These are phyloP conservation scores for Kwoniella shandongensis DNA, from an alignment of 768 basidiomycete species.

Conservation along the genomic window DNA sequence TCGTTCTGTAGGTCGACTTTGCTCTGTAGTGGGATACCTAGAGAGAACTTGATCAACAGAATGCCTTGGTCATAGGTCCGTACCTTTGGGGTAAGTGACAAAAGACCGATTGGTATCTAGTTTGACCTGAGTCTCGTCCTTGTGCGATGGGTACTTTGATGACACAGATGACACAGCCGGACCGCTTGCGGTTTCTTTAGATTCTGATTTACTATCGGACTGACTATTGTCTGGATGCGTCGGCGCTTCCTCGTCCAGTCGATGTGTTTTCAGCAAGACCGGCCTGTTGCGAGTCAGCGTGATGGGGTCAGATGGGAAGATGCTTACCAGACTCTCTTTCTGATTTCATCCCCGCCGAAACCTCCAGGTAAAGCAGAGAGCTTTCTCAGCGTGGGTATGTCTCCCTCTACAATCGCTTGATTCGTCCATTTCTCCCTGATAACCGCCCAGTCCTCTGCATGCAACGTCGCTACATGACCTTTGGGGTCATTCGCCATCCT, in stretches of 20 bases:
- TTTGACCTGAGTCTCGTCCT: constrained; percentile 79
- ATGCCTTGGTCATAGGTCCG: constrained; percentile 31
- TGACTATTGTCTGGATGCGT: too few species aligned
- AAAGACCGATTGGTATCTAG: constrained; percentile 92
- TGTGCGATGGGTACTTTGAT: neutral
- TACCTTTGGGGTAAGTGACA: constrained; percentile 87
- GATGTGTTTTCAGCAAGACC: constrained; percentile 3
- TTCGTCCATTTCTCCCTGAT: constrained; percentile 36
- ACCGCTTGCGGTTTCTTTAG: neutral
- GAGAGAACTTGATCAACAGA: neutral
- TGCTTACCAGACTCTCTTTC: constrained; percentile 51
- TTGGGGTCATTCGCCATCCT: too few species aligned
- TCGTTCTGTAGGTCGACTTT: constrained; percentile 63
- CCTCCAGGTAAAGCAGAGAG: constrained; percentile 50
- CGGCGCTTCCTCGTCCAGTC: too few species aligned
- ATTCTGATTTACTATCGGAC: neutral
- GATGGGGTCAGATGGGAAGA: neutral
- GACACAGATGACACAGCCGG: constrained; percentile 4
- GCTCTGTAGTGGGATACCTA: constrained; percentile 43
- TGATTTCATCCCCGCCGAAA: constrained; percentile 45
- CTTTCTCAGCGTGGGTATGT: constrained; percentile 34
- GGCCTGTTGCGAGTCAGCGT: constrained; percentile 8
- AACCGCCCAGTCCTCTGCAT: constrained; percentile 20
- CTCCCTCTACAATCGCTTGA: constrained; percentile 36
- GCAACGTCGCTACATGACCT: too few species aligned